Evolutionary conservation across 2,329 filamentous ascomycete species (phyloP), one percentile per base, ranked within the genome.

Genomic region (Aspergillus novofumigatus): DNA sequence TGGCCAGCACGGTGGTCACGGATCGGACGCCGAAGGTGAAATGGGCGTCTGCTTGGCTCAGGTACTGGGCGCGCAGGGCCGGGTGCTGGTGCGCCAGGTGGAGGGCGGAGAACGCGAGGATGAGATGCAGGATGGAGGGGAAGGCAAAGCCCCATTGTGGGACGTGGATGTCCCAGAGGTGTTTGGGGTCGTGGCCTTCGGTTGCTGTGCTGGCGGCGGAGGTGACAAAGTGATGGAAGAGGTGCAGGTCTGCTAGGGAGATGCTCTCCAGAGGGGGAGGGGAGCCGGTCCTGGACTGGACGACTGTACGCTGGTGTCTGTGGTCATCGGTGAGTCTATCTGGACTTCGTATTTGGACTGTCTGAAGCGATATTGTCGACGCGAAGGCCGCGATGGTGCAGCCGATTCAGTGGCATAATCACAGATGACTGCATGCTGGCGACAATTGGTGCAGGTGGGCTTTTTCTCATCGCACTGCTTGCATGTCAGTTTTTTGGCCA

Each of bases 11-110:
- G 1, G 63, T 50, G 0, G 69, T 72, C 0, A 74, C 70, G 2
- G 69, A 72, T 20, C 62, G 67, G 1, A 74, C 59, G 0, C 71
- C 71, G 47, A 73, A 72, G 0, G 67, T 72, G 41, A 73, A 74
- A 55, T 73, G 71, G 4, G 61, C 59, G 50, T 72, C 68, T 4
- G 70, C 71, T 56, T 69, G 64, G 8, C 52, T 49, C 7, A 68
- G 29, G 28, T 72, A 72, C 20, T 63, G 41, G 0, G 58, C 55
- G 21, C 61, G 59, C 4, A 50, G 23, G 2, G 54, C 52, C 1
- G 66, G 70, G 8, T 63, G 38, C n/a, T 67, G 20, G 35, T 66
- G 50, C 1, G 58, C 63, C 3, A 69, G 54, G 52, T 73, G 69
- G 0, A 73, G 60, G 0, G 71, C 66, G 1, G 70, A 67, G 1